phyloP scores from a whole-genome alignment of 176 grass and related monocot species.

The Eragrostis nindensis region DNA sequence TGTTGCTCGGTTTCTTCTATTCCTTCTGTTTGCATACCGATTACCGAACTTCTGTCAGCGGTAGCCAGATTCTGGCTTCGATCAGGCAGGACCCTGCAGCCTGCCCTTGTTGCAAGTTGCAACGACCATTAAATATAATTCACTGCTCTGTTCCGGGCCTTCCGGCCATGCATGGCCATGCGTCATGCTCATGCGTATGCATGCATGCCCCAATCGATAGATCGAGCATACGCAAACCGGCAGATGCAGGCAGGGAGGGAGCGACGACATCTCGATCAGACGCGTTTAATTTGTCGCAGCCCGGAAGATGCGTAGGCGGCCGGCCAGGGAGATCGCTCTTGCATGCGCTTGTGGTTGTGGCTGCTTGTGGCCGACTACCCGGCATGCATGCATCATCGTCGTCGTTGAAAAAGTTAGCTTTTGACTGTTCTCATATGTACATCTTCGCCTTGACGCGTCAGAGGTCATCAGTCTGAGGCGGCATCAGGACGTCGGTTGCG shows the following conservation, averaged over 20 bases:
- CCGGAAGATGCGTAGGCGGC: neutral
- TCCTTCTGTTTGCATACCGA: too few species aligned
- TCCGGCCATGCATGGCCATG: too few species aligned
- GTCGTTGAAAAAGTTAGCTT: too few species aligned
- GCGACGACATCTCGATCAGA: neutral
- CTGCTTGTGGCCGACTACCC: too few species aligned
- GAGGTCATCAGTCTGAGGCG: too few species aligned
- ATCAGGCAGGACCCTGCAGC: too few species aligned
- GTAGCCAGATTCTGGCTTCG: neutral
- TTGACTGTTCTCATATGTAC: too few species aligned
- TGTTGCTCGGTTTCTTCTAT: neutral
- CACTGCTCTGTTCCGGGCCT: neutral
- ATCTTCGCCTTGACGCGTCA: too few species aligned
- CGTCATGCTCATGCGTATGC: neutral
- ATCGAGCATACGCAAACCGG: neutral
- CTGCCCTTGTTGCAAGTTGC: neutral
- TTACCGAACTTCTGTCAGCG: neutral
- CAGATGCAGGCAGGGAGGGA: neutral
- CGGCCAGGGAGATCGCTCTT: too few species aligned
- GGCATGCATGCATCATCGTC: too few species aligned
- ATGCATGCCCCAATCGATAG: too few species aligned
- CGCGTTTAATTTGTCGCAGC: neutral
- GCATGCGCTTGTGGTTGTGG: too few species aligned
- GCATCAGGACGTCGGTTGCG: neutral
- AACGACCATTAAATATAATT: neutral